Evolutionary conservation across 2,329 filamentous ascomycete species (phyloP).

Genomic region (Mollisiaceae sp.): DNA sequence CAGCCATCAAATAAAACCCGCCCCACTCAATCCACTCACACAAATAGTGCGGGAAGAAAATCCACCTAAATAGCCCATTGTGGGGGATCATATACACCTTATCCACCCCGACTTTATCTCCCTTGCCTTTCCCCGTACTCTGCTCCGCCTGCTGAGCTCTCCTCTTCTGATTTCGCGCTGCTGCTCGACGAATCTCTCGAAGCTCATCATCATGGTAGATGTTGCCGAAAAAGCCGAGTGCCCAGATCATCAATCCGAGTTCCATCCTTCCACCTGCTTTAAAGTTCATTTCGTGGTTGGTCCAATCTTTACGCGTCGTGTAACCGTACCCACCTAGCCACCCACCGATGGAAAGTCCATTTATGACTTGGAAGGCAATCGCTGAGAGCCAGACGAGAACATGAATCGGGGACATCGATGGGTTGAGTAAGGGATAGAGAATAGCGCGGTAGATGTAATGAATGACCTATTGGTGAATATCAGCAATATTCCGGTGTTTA

Average conservation of each 20-base stretch:
- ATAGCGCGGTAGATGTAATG: conserved; percentile 94
- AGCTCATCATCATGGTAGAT: conserved; percentile 90
- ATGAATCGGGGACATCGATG: conserved; percentile 92
- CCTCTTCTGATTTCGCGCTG: conserved; percentile 62
- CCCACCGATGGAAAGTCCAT: conserved; percentile 76
- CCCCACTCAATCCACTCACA: conserved; percentile 96
- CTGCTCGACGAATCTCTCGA: conserved; percentile 80
- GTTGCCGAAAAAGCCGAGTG: conserved; percentile 76
- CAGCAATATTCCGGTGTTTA: background rate
- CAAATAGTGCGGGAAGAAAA: conserved; percentile 93
- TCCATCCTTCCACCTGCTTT: conserved; percentile 51
- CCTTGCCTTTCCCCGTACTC: conserved; percentile 50
- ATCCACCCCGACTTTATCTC: conserved; percentile 53
- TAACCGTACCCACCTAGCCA: conserved; percentile 86
- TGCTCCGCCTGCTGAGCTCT: conserved; percentile 45
- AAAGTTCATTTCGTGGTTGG: conserved; percentile 42
- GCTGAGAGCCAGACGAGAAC: conserved; percentile 68
- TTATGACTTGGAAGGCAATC: conserved; percentile 76
- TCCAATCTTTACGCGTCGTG: conserved; percentile 60
- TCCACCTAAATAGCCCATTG: conserved; percentile 79
- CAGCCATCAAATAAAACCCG: conserved; percentile 82
- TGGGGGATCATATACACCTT: conserved; percentile 90
- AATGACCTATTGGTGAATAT: conserved; percentile 57
- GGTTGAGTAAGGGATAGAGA: conserved; percentile 80
- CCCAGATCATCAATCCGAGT: conserved; percentile 76